Conservation (phyloP, 345 rosid genomes). For the Linum usitatissimum region DNA sequence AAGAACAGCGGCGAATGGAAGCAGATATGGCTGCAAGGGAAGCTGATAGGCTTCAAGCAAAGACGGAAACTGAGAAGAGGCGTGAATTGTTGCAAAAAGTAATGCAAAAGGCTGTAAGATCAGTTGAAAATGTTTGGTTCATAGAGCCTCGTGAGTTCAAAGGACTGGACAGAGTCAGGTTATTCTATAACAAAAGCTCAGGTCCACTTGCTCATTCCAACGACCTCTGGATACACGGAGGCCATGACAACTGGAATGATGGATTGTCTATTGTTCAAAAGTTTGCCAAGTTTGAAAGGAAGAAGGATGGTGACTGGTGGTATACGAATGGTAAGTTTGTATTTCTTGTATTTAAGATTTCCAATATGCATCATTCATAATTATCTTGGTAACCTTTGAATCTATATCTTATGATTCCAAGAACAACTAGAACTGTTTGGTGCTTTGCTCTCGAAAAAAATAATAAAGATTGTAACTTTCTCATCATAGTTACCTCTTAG, state of each 20-base stretch:
- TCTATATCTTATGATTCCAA: background rate
- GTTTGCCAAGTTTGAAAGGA: slow-evolving; percentile 40
- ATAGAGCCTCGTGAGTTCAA: slow-evolving; percentile 56
- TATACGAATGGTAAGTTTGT: slow-evolving; percentile 50
- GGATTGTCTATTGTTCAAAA: slow-evolving; percentile 55
- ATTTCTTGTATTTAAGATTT: background rate
- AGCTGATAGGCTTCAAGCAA: slow-evolving; percentile 70
- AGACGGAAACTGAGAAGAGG: slow-evolving; percentile 43
- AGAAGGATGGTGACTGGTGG: slow-evolving; percentile 74
- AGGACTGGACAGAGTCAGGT: slow-evolving; percentile 40
- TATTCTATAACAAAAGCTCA: slow-evolving; percentile 60
- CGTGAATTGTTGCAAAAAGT: slow-evolving; percentile 31
- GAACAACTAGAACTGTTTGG: too few species aligned
- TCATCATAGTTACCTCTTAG: too few species aligned
- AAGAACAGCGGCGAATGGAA: slow-evolving; percentile 63
- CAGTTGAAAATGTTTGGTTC: slow-evolving; percentile 53
- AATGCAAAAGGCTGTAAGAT: slow-evolving; percentile 40
- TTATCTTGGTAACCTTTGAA: background rate
- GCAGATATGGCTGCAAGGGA: slow-evolving; percentile 65
- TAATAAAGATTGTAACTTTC: slow-evolving; percentile 1
- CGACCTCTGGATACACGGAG: slow-evolving; percentile 88
- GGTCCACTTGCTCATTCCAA: slow-evolving; percentile 59
- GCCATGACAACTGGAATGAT: slow-evolving; percentile 66
- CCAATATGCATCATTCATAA: background rate
- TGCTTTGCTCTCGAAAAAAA: background rate